Conservation (phyloP, 2,329 filamentous ascomycete species). For the Cordyceps javanica region DNA sequence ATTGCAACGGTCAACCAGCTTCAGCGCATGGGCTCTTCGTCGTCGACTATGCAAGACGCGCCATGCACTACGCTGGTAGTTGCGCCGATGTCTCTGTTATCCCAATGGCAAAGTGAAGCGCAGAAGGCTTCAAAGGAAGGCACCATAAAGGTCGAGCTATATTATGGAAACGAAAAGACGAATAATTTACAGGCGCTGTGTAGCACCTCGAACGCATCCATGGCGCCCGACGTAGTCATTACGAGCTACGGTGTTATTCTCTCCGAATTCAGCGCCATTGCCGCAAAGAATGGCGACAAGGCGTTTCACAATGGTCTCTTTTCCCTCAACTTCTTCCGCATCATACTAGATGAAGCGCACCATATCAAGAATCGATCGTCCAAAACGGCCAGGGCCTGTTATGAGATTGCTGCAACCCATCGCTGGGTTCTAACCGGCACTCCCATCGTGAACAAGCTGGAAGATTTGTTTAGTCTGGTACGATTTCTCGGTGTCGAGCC, state of each 20-base stretch:
- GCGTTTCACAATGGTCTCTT: constrained; percentile 70
- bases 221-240: constrained; percentile 83
- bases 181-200: constrained; percentile 75
- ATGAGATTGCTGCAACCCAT: constrained; percentile 77
- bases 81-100: constrained; percentile 94
- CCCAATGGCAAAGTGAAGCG: constrained; percentile 95
- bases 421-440: constrained; percentile 93
- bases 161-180: constrained; percentile 84
- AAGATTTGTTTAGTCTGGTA: constrained; percentile 90
- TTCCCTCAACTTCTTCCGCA: constrained; percentile 86
- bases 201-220: constrained; percentile 62
- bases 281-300: constrained; percentile 58
- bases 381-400: constrained; percentile 93
- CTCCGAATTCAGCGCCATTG: constrained; percentile 74
- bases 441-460: constrained; percentile 91
- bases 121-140: constrained; percentile 82
- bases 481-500: constrained; percentile 91
- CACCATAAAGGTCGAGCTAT: constrained; percentile 77
- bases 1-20: constrained; percentile 51
- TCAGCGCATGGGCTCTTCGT: constrained; percentile 53
- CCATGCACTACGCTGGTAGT: constrained; percentile 89
- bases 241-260: constrained; percentile 91
- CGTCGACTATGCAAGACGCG: constrained; percentile 56
- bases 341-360: constrained; percentile 94
- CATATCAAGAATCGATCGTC: constrained; percentile 85